Conservation (phyloP, 331 rosid species). For the Malus hybrid region DNA sequence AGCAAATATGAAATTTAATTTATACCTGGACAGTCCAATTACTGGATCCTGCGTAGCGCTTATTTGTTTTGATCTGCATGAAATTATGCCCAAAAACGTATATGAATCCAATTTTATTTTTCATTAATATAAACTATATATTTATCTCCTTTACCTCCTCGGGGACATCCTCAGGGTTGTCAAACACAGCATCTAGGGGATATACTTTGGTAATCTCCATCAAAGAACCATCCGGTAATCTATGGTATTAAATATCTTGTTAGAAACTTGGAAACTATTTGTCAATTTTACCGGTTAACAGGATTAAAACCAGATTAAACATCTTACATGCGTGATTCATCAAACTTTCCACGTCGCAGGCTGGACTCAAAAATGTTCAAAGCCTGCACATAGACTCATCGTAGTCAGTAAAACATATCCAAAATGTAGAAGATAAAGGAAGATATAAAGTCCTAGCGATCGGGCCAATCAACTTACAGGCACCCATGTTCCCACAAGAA, state of each 20-base stretch:
- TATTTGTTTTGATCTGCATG: constrained; percentile 64
- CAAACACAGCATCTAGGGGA: constrained; percentile 91
- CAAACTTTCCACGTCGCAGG: constrained; percentile 87
- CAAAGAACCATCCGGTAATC: constrained; percentile 81
- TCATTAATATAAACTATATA: neutral
- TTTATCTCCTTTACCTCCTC: constrained; percentile 60
- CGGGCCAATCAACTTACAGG: constrained; percentile 56
- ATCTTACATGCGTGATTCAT: constrained; percentile 69
- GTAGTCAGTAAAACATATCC: constrained; percentile 8
- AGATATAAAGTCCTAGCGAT: neutral
- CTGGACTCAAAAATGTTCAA: constrained; percentile 91
- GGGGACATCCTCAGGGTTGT: constrained; percentile 86
- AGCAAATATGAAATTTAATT: neutral
- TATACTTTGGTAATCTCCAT: constrained; percentile 83
- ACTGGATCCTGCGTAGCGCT: constrained; percentile 88
- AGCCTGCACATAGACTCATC: constrained; percentile 44
- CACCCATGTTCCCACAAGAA: constrained; percentile 96
- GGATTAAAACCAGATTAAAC: neutral
- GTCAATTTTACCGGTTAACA: constrained; percentile 8
- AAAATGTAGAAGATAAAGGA: neutral
- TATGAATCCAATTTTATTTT: neutral
- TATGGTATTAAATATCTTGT: constrained; percentile 26
- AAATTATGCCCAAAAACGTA: neutral
- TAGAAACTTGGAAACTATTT: constrained; percentile 2
- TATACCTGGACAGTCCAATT: constrained; percentile 88